Percentiles rank a stretch among this genome's conserved stretches.
phyloP scores from a whole-genome alignment of 1,139 yeast species.

The Saccharomycopsis crataegensis region DNA sequence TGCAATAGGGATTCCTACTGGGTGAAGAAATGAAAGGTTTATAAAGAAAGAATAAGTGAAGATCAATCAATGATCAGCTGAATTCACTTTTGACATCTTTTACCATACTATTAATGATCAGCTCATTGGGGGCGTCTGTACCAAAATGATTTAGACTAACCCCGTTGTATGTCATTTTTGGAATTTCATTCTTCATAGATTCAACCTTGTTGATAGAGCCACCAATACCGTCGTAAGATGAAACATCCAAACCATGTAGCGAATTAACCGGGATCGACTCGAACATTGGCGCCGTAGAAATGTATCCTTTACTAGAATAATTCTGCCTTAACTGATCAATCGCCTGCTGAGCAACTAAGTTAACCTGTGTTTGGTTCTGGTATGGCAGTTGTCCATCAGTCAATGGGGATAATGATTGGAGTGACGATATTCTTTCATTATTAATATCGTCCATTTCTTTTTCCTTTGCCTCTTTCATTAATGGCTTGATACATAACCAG shows the following conservation, averaged over 20 bases:
- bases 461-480: slow-evolving; percentile 43
- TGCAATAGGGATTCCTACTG: no score
- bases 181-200: no score
- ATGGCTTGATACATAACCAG: slow-evolving; percentile 47
- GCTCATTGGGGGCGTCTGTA: no score
- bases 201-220: no score
- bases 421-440: background rate
- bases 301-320: background rate
- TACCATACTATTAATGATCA: no score
- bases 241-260: background rate
- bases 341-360: background rate
- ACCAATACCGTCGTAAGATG: no score
- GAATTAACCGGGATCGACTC: background rate
- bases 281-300: background rate
- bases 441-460: slow-evolving; percentile 4
- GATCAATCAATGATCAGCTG: no score
- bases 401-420: background rate
- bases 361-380: background rate
- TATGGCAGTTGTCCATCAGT: background rate
- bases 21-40: no score
- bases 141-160: no score
- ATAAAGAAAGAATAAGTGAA: no score
- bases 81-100: no score
- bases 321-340: background rate
- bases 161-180: no score